Conservation (phyloP, 2,329 filamentous ascomycete species). For the Aureobasidium sp. region DNA sequence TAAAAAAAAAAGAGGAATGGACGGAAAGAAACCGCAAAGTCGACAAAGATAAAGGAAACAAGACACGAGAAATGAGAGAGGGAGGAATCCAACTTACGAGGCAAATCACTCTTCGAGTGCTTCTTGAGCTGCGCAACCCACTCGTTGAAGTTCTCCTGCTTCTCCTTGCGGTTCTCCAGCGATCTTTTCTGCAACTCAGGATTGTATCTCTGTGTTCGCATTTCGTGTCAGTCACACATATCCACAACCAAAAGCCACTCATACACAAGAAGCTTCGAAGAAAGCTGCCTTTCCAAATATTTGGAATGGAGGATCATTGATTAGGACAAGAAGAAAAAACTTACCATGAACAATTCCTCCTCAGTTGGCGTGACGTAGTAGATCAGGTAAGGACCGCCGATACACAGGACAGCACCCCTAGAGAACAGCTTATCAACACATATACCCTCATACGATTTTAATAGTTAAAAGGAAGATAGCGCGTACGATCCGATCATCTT, state of each 20-base stretch:
- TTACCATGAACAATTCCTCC: conserved; percentile 73
- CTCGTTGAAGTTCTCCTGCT: conserved; percentile 78
- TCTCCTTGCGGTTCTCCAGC: conserved; percentile 66
- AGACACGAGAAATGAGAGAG: too few species aligned
- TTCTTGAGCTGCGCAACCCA: conserved; percentile 80
- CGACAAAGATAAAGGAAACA: too few species aligned
- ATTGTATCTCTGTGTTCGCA: conserved; percentile 60
- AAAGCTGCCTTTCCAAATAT: too few species aligned
- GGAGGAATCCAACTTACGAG: conserved; percentile 52
- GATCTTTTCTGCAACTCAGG: conserved; percentile 86
- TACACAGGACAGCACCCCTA: conserved; percentile 61
- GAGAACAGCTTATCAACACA: conserved; percentile 4
- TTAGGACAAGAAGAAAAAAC: too few species aligned
- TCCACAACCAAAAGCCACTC: not conserved
- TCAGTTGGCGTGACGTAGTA: conserved; percentile 74
- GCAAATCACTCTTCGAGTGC: conserved; percentile 83
- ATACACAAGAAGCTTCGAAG: not conserved
- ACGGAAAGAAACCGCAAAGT: too few species aligned
- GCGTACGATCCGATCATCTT: conserved; percentile 67
- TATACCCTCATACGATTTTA: not conserved
- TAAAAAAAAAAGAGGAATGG: too few species aligned
- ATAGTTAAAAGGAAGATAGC: conserved; percentile 9
- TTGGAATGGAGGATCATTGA: too few species aligned
- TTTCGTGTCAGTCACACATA: not conserved
- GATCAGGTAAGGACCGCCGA: conserved; percentile 80